Base-by-base conservation (phyloP, 805 yeast genomes). In the Monosporozyma aquatica region DNA sequence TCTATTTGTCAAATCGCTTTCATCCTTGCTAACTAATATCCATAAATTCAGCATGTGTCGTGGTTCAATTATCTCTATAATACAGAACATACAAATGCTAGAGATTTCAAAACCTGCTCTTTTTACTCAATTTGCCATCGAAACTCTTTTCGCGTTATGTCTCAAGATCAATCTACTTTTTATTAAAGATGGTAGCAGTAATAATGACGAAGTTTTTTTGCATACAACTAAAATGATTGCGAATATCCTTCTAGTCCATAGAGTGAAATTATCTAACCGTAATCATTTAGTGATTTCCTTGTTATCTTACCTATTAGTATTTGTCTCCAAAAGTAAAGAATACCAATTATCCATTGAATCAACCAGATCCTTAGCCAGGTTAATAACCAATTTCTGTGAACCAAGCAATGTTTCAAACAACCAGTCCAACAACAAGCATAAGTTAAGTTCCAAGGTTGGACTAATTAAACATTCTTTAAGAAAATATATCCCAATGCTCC, bases 351-450 rank as follows among this genome's bases (percentile, higher is more conserved):
- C 58, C 5, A 45, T 48, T 13, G 56, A 53, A 7, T 66, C 77
- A 21, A 82, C 80, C 0, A 52, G 62, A 10, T 59, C 79, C 3
- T 72, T 66, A 41, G 59, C 81, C 5, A 71, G 95, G 50, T 62
- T 84, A 15, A 56, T 87, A 37, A 65, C 71, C 18, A 81, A 82
- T 51, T 63, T 82, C 26, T 85, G 95, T 65, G 94, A 85, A 51
- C 95, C 95, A 3, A 52, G 62, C 24, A 47, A 59, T 36, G 45
- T 58, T 27, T 42, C 54, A 11, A 42, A 51, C 25, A 51, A 53
- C 45, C 38, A 61, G 15, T 51, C 49, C 3, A 45, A 65, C 0
- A 61, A 52, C 5, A 58, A 61, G 27, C 58, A 64, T 35, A 55
- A 68, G 1, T 59, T 83, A 42, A 78, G 70, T 18, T 74, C 90